Conservation (phyloP, 2,329 filamentous ascomycete genomes). For the Xylariaceae sp. region DNA sequence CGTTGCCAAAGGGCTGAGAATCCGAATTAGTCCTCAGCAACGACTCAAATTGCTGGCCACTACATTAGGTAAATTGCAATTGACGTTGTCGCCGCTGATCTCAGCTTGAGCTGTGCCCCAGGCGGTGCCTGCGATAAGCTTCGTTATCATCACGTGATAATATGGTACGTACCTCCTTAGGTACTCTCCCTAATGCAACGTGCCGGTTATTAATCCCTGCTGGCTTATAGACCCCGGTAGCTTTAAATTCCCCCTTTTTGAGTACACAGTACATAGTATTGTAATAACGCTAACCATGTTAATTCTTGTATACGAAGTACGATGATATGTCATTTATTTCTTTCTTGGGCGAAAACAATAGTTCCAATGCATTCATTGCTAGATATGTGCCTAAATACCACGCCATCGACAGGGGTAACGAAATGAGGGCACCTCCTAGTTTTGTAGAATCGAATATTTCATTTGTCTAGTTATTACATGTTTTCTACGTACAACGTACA, state of each 20-base stretch:
- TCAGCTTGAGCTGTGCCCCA: neutral
- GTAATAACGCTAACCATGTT: neutral
- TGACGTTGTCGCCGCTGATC: neutral
- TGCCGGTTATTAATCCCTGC: neutral
- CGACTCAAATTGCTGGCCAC: conserved; percentile 1
- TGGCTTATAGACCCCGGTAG: neutral
- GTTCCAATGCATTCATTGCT: neutral
- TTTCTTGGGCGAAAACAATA: neutral
- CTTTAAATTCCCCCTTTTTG: neutral
- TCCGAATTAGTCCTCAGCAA: conserved; percentile 13
- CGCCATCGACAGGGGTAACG: neutral
- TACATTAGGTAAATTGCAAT: neutral
- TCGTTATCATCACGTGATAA: conserved; percentile 28
- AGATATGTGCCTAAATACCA: neutral
- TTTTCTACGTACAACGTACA: conserved; percentile 32
- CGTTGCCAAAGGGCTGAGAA: conserved; percentile 28
- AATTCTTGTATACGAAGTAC: neutral
- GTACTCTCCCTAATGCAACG: conserved; percentile 11
- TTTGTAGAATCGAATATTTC: conserved; percentile 32
- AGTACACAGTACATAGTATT: too few relatives aligned
- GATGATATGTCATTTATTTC: neutral
- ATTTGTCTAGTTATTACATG: conserved; percentile 34
- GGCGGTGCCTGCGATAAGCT: neutral
- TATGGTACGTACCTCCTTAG: conserved; percentile 13
- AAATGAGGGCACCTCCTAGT: conserved; percentile 11